Evolutionary conservation across 148 eudicot genomes (phyloP), one percentile per base, ranked within the genome.

Genomic region (Rhododendron ferrugineum): DNA sequence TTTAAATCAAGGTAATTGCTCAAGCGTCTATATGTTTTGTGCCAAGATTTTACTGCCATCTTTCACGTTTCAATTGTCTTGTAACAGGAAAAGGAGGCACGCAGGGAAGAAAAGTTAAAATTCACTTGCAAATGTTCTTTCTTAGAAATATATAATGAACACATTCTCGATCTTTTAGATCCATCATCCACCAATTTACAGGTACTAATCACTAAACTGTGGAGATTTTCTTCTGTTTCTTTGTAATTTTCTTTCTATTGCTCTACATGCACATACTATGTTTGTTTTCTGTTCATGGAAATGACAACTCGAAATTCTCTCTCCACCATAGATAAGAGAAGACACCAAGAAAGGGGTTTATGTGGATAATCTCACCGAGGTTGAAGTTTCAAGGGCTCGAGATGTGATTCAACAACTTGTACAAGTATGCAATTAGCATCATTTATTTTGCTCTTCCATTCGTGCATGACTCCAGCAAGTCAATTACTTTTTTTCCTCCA

Each of bases 101-200:
- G 98, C 3, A 89, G 98, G 90, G 99, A 95, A 84, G 99, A 97
- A 88, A 97, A 94, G 88, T 60, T 95, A 85, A 90, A 88, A 58
- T 97, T 93, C 84, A 94, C 93, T 28, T 95, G 99, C 89, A 97
- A 92, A 93, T 97, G 99, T 87, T 97, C 99, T 42, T 97, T 97
- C 88, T 85, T 97, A 85, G 99, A 97, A 89, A 97, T 97, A 47
- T 97, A 97, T 88, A 97, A 97, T 81, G 99, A 97, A 76, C 98
- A 94, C n/a, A 97, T 97, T 85, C 92, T 97, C 60, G 99, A 97
- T 90, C 98, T 97, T 82, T 85, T 97, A 83, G 95, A 97, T 84
- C 98, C 99, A 62, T 85, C 95, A 66, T 92, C 99, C 73, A 72
- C 84, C 82, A 97, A 97, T 89, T 90, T 97, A 91, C 99, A 97